A percentile compares a stretch with the other conserved stretches of the same genome.
Conservation (phyloP, 75 land plant genomes). For the Pseudotsuga menziesii region DNA sequence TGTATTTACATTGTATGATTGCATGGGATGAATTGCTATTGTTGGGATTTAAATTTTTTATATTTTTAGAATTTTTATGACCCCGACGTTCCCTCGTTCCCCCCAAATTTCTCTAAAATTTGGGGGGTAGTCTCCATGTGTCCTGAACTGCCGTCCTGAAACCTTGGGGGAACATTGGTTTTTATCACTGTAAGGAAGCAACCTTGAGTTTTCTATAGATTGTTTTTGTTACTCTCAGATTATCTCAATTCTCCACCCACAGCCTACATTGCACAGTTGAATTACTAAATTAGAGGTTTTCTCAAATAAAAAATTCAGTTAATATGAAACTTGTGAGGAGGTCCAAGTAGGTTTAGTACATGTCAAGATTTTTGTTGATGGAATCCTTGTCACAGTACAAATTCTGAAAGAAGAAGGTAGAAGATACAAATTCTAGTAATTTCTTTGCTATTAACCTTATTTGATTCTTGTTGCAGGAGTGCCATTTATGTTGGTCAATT, state of each 20-base stretch:
- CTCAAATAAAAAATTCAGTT: neutral
- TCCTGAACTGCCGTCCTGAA: too few species aligned
- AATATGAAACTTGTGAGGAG: neutral
- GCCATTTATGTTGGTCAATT: neutral
- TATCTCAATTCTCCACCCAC: neutral
- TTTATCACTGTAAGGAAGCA: neutral
- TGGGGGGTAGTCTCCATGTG: too few species aligned
- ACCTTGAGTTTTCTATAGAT: neutral
- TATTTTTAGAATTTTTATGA: too few species aligned
- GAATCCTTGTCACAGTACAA: neutral
- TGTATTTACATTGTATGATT: too few species aligned
- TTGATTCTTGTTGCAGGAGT: neutral
- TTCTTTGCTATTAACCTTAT: neutral
- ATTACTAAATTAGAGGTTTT: neutral
- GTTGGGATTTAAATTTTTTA: too few species aligned
- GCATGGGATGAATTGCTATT: too few species aligned
- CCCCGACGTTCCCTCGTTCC: too few species aligned
- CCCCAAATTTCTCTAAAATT: too few species aligned
- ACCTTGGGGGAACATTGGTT: too few species aligned
- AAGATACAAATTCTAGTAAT: neutral
- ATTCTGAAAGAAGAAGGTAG: neutral
- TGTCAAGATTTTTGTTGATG: neutral
- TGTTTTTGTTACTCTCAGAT: too few species aligned
- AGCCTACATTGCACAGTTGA: neutral
- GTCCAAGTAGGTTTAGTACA: neutral